Percentiles rank a stretch among this genome's conserved stretches.
These are phyloP conservation scores for Sutorius eximius DNA, from an alignment of 1,284 basidiomycete genomes.

Conservation along the genomic window DNA sequence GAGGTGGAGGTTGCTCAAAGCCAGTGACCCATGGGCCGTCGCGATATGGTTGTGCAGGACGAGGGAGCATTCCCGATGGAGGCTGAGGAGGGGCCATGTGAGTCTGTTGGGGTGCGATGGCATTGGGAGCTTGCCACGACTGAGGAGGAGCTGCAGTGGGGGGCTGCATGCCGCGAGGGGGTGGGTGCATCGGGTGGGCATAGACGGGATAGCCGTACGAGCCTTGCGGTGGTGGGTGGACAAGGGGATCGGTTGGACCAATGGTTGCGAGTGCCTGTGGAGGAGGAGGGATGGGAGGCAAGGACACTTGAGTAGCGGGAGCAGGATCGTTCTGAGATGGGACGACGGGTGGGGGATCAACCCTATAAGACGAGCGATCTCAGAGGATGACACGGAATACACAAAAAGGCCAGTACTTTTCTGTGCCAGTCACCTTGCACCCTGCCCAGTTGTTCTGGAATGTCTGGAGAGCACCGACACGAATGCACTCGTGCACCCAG, in stretches of 20 bases:
- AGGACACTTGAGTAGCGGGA: conserved; percentile 24
- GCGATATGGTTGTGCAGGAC: conserved; percentile 45
- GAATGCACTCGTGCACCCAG: conserved; percentile 76
- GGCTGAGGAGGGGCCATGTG: conserved; percentile 50
- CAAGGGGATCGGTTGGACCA: conserved; percentile 31
- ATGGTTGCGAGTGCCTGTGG: conserved; percentile 33
- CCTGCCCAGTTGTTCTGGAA: conserved; percentile 74
- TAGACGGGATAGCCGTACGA: conserved; percentile 52
- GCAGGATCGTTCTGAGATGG: conserved; percentile 35
- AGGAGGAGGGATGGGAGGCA: conserved; percentile 35
- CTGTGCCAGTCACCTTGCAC: conserved; percentile 74
- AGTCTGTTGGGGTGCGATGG: conserved; percentile 64
- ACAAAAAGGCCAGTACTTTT: conserved; percentile 48
- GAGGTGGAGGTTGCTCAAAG: conserved; percentile 46
- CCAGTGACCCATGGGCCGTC: conserved; percentile 50
- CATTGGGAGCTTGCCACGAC: conserved; percentile 59
- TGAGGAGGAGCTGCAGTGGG: conserved; percentile 51
- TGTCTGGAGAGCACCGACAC: conserved; percentile 62
- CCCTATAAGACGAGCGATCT: conserved; percentile 16
- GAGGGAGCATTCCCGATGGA: conserved; percentile 46
- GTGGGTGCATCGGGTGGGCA: conserved; percentile 40
- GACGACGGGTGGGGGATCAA: conserved; percentile 36
- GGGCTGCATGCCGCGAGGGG: conserved; percentile 46
- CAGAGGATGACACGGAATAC: conserved; percentile 1
- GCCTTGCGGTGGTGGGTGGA: conserved; percentile 33